These are phyloP conservation scores for Chaetoceros muelleri DNA, from an alignment of 108 stramenopile species.

Conservation along the genomic window DNA sequence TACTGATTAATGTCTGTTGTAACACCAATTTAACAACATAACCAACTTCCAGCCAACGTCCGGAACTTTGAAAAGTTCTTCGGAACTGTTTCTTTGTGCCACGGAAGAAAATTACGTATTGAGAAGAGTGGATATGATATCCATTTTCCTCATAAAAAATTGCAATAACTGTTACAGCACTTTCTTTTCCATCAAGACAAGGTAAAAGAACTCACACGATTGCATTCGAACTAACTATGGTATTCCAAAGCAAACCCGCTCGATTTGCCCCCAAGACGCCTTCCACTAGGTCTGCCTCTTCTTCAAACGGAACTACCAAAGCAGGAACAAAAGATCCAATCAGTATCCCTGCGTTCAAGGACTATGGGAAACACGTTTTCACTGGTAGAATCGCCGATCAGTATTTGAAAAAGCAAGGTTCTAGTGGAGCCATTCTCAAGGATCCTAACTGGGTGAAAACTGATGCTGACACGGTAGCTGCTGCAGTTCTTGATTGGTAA, in stretches of 20 bases:
- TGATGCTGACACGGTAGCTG: constrained; percentile 72
- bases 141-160: too few species aligned
- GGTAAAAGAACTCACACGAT: background rate
- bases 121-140: too few species aligned
- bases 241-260: too few species aligned
- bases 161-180: background rate
- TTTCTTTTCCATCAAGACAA: background rate
- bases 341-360: constrained; percentile 41
- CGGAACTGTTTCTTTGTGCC: too few species aligned
- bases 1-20: too few species aligned
- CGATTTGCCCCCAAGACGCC: background rate
- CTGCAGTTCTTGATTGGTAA: constrained; percentile 87
- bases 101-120: too few species aligned
- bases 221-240: background rate
- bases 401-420: constrained; percentile 85
- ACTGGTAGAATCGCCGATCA: constrained; percentile 81
- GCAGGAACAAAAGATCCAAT: background rate
- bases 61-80: too few species aligned
- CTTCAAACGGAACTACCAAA: background rate
- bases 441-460: constrained; percentile 72
- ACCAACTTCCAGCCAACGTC: too few species aligned
- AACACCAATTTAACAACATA: too few species aligned
- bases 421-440: constrained; percentile 49
- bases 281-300: background rate
- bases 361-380: constrained; percentile 82